Base-by-base conservation (phyloP, 805 yeast genomes). In the Saccharomycopsis schoenii region DNA sequence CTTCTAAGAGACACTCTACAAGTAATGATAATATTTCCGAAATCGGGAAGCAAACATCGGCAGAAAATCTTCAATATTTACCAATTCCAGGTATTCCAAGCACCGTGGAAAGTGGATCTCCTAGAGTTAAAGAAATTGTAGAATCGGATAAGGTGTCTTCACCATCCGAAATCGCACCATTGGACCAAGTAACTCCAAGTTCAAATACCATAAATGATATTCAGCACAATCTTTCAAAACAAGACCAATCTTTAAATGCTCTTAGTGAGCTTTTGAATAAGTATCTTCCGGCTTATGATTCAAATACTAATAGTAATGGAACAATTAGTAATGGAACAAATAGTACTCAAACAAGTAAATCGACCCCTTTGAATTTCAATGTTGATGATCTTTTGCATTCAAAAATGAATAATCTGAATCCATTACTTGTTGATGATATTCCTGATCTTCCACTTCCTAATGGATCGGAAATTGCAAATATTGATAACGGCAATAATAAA, bases 201-300 rank as follows among this genome's bases (percentile, higher is more conserved):
- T 25, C 29, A 34, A 40, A 15, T 15, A 29, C 37, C 14, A 43
- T 34, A 14, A 47, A 57, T 36, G 40, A 43, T 21, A 34, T 63
- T 17, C 64, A 61, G 19, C 11, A 39, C 12, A 61, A 56, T 29
- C 47, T 63, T 21, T 57, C 36, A 21, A 61, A 54, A 37, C 65
- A 63, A 47, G 65, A 61, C 10, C 61, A 63, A 54, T 57, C 64
- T 6, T 59, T 63, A 14, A 59, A 55, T 37, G 61, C 57, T 40
- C 56, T 63, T 39, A 57, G 60, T 25, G 65, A 63, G 2, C 50
- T 63, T 19, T n/a, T 63, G 8, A 63, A 54, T 39, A 51, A 43
- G 34, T 60, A 58, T 47, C 36, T 54, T 5, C 62, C 64, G 8
- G 21, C 54, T n/a, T 41, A 57, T 43, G 60, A 55, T 36, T 11